Conservation (phyloP, 2,329 filamentous ascomycete genomes). For the Botrytis fabae region DNA sequence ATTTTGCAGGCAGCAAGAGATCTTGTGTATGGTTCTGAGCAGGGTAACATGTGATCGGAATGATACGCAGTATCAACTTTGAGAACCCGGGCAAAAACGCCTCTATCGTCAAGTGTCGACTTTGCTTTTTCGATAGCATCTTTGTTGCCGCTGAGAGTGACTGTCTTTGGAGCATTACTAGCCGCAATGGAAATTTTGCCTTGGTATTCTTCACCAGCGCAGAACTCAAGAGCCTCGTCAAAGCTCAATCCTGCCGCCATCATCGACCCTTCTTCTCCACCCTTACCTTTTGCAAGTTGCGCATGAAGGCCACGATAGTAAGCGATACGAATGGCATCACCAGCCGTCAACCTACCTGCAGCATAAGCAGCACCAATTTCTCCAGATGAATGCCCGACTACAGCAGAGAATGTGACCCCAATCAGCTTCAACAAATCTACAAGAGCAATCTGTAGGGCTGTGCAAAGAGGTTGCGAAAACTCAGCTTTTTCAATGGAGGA, state of each 20-base stretch:
- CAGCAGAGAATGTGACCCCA: slow-evolving; percentile 43
- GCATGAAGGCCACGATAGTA: slow-evolving; percentile 44
- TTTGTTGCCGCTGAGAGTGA: slow-evolving; percentile 36
- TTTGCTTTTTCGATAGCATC: slow-evolving; percentile 26
- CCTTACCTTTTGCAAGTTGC: slow-evolving; percentile 21
- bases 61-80: slow-evolving; percentile 35
- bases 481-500: slow-evolving; percentile 34
- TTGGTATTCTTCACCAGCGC: slow-evolving; percentile 22
- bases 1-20: slow-evolving; percentile 35
- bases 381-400: slow-evolving; percentile 50
- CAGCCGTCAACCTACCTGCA: slow-evolving; percentile 39
- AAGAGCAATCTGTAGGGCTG: slow-evolving; percentile 50
- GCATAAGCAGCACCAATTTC: slow-evolving; percentile 52
- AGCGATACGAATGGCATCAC: slow-evolving; percentile 46
- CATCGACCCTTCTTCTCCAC: slow-evolving; percentile 48
- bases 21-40: slow-evolving; percentile 27
- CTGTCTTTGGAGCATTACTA: slow-evolving; percentile 32
- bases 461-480: slow-evolving; percentile 46
- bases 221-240: slow-evolving; percentile 25
- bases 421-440: slow-evolving; percentile 47
- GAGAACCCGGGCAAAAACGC: slow-evolving; percentile 27
- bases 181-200: slow-evolving; percentile 37
- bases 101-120: slow-evolving; percentile 24
- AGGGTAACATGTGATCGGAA: slow-evolving; percentile 33
- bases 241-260: slow-evolving; percentile 46